Evolutionary conservation across 1,139 yeast genomes (phyloP).

Genomic region (Nematodospora anomalae): DNA sequence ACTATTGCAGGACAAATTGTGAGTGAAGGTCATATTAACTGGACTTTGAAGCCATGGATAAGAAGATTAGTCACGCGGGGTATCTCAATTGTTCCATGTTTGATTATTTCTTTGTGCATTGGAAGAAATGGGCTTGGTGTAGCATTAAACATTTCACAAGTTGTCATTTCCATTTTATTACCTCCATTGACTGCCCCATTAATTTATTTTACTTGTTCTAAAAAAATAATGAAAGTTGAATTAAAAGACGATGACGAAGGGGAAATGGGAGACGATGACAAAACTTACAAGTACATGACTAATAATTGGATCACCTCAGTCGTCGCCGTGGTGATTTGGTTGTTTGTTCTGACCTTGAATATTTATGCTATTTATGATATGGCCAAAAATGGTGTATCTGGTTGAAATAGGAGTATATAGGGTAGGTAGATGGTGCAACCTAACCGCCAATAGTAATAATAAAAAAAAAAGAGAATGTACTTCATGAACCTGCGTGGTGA

Average conservation of each 20-base stretch:
- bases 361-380: constrained; percentile 68
- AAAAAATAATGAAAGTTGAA: constrained; percentile 59
- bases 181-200: constrained; percentile 79
- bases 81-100: constrained; percentile 72
- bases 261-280: constrained; percentile 12
- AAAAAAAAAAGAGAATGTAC: too few relatives aligned
- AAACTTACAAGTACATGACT: constrained; percentile 35
- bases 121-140: constrained; percentile 64
- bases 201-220: constrained; percentile 68
- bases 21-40: constrained; percentile 76
- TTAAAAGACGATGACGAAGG: constrained; percentile 19
- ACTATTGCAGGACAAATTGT: constrained; percentile 88
- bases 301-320: constrained; percentile 60
- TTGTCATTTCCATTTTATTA: constrained; percentile 66
- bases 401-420: too few relatives aligned
- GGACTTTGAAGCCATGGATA: constrained; percentile 77
- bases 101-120: constrained; percentile 57
- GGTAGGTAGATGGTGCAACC: too few relatives aligned
- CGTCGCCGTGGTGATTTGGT: constrained; percentile 54
- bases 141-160: constrained; percentile 76
- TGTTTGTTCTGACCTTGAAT: constrained; percentile 63
- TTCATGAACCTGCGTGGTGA: too few relatives aligned
- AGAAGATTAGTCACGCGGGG: constrained; percentile 70
- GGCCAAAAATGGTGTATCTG: constrained; percentile 45
- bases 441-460: too few relatives aligned